Evolutionary conservation across 257 asterid genomes (phyloP), one percentile per base, ranked within the genome.

Genomic region (Solanum sejunctum): DNA sequence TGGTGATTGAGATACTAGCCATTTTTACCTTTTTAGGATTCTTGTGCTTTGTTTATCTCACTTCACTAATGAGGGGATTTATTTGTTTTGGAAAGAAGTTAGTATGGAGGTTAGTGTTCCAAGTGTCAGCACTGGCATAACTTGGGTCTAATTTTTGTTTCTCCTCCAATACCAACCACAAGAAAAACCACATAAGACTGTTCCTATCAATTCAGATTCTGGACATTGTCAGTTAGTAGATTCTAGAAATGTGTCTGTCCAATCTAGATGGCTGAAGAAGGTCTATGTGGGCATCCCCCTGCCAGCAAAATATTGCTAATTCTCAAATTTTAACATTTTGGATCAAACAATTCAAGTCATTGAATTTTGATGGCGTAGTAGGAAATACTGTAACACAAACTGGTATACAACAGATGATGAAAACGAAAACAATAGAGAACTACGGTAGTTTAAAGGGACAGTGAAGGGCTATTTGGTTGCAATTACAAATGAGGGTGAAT

Each of bases 1-100:
- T 87, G 83, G 91, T 87, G 83, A 89, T 84, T 5, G 93, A 85
- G 86, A 92, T 87, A 32, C 88, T 58, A 10, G 98, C 97, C 95
- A 92, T 92, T 85, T 60, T n/a, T 60, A 9, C n/a, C 9, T 6
- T 8, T 43, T 2, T 16, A 10, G 43, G 11, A 1, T 12, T 70
- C 10, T 61, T 20, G 56, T 81, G 41, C 21, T 56, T 21, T 8
- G 18, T 5, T 57, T 21, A 10, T 45, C 41, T 58, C 84, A 78
- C 51, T 69, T 58, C 54, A 69, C 23, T 47, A 9, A 8, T 49
- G 80, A 41, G 26, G 60, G 26, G 60, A 1, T 18, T 32, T 9
- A 91, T 84, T 93, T 93, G 92, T 84, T 58, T 16, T 0, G 67
- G 20, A 51, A 17, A 51, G 32, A 45, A 57, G 60, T 16, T 11